These are phyloP conservation scores for Phytophthora rubi DNA, from an alignment of 352 stramenopile species.

Conservation along the genomic window DNA sequence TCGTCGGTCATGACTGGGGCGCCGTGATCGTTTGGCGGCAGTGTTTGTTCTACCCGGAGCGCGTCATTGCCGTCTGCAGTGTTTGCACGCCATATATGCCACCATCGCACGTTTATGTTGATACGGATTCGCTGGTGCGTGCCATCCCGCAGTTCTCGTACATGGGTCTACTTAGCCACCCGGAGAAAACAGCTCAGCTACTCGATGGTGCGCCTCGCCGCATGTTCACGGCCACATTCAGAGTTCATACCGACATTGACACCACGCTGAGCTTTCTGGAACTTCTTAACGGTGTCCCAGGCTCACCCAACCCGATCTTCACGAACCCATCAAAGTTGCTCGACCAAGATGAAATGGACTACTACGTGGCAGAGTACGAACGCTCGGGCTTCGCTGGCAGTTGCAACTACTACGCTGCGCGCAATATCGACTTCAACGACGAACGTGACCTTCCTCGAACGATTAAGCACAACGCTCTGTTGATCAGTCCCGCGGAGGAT, in stretches of 20 bases:
- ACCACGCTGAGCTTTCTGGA: slow-evolving; percentile 26
- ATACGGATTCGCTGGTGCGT: slow-evolving; percentile 50
- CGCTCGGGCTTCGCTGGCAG: slow-evolving; percentile 56
- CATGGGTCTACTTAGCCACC: slow-evolving; percentile 57
- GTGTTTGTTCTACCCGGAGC: slow-evolving; percentile 65
- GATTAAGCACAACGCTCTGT: slow-evolving; percentile 55
- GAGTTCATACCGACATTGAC: slow-evolving; percentile 43
- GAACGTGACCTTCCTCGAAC: slow-evolving; percentile 39
- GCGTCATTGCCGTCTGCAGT: slow-evolving; percentile 51
- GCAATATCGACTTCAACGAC: slow-evolving; percentile 60
- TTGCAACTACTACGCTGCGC: slow-evolving; percentile 63
- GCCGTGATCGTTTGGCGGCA: slow-evolving; percentile 63
- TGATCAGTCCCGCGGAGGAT: slow-evolving; percentile 67
- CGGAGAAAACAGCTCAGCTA: slow-evolving; percentile 39
- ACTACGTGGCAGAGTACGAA: slow-evolving; percentile 61
- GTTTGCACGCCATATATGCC: slow-evolving; percentile 75
- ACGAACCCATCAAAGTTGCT: slow-evolving; percentile 52
- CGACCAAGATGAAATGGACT: slow-evolving; percentile 55
- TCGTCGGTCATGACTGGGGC: slow-evolving; percentile 78
- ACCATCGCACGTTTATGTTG: slow-evolving; percentile 44
- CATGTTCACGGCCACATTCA: slow-evolving; percentile 61
- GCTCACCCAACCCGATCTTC: slow-evolving; percentile 43
- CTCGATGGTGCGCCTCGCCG: slow-evolving; percentile 49
- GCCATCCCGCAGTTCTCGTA: slow-evolving; percentile 67
- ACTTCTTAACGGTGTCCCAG: slow-evolving; percentile 38